phyloP scores from a whole-genome alignment of 106 monocot genomes.

The Apostasia ramifera region DNA sequence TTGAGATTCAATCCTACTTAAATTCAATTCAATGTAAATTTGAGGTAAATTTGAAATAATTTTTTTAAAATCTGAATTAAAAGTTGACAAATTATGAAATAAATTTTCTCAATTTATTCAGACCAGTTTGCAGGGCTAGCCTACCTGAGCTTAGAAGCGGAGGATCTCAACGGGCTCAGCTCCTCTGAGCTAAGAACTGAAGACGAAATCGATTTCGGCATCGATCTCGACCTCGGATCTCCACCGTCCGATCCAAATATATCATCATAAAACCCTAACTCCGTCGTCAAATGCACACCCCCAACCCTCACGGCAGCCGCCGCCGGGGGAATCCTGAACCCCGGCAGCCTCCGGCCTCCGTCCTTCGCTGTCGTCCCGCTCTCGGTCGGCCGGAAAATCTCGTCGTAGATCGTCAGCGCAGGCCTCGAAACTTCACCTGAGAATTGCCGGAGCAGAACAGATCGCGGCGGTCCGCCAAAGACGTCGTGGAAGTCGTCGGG shows the following conservation, averaged over 20 bases:
- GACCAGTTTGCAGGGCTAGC: background rate
- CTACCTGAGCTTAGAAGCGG: constrained; percentile 59
- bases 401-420: constrained; percentile 19
- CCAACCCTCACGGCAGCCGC: constrained; percentile 2
- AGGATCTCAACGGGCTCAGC: constrained; percentile 16
- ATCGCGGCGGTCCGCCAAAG: constrained; percentile 61
- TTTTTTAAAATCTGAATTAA: too few species aligned
- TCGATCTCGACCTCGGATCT: constrained; percentile 24
- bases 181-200: constrained; percentile 39
- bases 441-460: constrained; percentile 44
- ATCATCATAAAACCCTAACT: constrained; percentile 55
- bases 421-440: constrained; percentile 11
- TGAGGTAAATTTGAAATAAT: too few species aligned
- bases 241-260: constrained; percentile 38
- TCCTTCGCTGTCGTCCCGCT: background rate
- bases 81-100: too few species aligned
- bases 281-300: constrained; percentile 12
- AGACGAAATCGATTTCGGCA: constrained; percentile 17
- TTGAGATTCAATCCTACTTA: too few species aligned
- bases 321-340: constrained; percentile 6
- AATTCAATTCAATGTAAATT: too few species aligned
- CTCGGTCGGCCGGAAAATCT: constrained; percentile 2
- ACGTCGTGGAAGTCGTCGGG: constrained; percentile 66
- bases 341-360: constrained; percentile 12
- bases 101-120: too few species aligned